These are phyloP conservation scores for Dothistroma septosporum DNA, from an alignment of 2,329 filamentous ascomycete species.

Conservation along the genomic window DNA sequence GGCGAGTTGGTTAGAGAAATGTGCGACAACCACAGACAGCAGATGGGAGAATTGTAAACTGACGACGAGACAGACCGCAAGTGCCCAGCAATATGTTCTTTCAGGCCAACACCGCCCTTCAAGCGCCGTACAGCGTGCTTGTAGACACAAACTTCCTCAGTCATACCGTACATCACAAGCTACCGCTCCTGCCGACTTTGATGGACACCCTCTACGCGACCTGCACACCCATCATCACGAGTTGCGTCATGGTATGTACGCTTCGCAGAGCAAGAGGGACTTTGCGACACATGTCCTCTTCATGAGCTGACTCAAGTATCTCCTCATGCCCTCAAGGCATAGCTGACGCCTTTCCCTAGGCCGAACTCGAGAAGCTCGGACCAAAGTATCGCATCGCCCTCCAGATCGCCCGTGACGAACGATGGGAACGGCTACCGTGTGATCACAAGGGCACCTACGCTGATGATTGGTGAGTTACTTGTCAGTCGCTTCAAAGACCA, in stretches of 20 bases:
- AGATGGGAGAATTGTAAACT: neutral
- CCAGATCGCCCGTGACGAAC: constrained; percentile 80
- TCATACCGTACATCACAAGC: constrained; percentile 85
- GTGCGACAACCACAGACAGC: constrained; percentile 37
- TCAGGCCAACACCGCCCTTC: constrained; percentile 78
- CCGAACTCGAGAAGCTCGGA: constrained; percentile 84
- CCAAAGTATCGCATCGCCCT: constrained; percentile 83
- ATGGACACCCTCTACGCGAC: constrained; percentile 95
- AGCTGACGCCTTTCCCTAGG: constrained; percentile 28
- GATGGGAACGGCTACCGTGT: constrained; percentile 81
- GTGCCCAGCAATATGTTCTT: constrained; percentile 67
- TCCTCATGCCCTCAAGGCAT: neutral
- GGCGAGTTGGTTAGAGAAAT: constrained; percentile 70
- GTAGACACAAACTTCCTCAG: constrained; percentile 89
- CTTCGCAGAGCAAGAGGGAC: no score
- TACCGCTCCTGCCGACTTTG: constrained; percentile 79
- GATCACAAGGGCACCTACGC: constrained; percentile 86
- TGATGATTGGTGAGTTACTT: constrained; percentile 61
- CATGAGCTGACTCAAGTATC: neutral
- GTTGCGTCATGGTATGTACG: constrained; percentile 59
- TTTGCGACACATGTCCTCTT: no score
- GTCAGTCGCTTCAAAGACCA: constrained; percentile 55
- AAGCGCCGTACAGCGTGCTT: constrained; percentile 75
- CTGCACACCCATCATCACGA: constrained; percentile 81
- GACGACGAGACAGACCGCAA: constrained; percentile 30